Conservation (phyloP, 768 basidiomycete genomes). For the Rhodotorula babjevae region DNA sequence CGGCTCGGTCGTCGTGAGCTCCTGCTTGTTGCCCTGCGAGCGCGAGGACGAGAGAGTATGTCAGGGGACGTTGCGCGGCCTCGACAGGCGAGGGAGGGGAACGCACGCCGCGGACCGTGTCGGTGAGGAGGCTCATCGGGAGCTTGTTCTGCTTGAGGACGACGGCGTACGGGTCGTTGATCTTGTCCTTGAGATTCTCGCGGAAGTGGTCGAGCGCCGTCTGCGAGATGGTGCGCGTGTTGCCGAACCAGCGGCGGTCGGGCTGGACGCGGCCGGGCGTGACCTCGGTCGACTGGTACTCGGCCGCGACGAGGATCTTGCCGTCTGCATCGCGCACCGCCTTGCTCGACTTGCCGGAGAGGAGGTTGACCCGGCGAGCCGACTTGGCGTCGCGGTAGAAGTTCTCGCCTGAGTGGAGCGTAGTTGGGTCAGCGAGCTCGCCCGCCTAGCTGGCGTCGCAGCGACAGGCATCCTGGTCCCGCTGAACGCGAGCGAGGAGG, state of each 20-base stretch:
- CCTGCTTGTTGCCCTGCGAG: conserved; percentile 60
- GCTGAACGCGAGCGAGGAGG: no score
- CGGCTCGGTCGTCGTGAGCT: conserved; percentile 93
- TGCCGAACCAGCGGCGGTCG: conserved; percentile 96
- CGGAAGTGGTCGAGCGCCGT: conserved; percentile 93
- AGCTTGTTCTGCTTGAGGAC: conserved; percentile 89
- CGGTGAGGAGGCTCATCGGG: conserved; percentile 91
- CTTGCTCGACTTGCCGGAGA: conserved; percentile 70
- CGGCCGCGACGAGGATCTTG: conserved; percentile 86
- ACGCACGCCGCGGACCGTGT: conserved; percentile 64
- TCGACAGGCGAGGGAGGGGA: neutral
- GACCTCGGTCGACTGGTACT: conserved; percentile 90
- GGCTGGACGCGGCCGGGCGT: conserved; percentile 87
- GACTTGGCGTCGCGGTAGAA: conserved; percentile 89
- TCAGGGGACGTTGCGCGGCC: neutral
- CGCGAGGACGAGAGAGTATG: neutral
- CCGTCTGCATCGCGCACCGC: conserved; percentile 85
- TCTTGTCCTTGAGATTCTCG: conserved; percentile 73
- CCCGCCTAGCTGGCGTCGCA: no score
- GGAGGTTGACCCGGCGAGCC: conserved; percentile 79
- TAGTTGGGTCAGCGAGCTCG: no score
- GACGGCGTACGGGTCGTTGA: conserved; percentile 93
- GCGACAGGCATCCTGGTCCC: no score
- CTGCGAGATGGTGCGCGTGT: conserved; percentile 97
- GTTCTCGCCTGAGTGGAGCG: conserved; percentile 71